Evolutionary conservation across 2,329 filamentous ascomycete genomes (phyloP), one percentile per base, ranked within the genome.

Genomic region (Talaromyces sp.): DNA sequence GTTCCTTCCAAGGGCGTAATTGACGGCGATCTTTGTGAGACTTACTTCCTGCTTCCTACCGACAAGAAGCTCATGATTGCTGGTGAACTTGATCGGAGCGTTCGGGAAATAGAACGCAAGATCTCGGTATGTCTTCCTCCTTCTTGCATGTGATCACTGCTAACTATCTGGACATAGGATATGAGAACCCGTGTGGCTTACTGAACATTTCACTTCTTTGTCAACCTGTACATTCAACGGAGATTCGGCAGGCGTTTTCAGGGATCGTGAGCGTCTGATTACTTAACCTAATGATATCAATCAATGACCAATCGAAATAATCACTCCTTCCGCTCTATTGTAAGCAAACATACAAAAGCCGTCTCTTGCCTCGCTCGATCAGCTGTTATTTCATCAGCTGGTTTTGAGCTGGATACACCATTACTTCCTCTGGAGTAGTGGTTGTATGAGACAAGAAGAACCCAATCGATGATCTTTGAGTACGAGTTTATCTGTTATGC

Each of bases 11-110:
- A 99, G 84, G 93, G 93, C 9, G 89, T 96, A 33, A 97, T 99
- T 72, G 95, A 99, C 78, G 95, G 95, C 33, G 95, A 99, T 79
- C 82, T 99, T 47, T 97, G 95, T 73, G 95, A 99, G 83, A 87
- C 93, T 70, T 99, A 92, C 79, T 87, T 92, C 66, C 81, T 95
- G 66, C 83, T 99, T 67, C 85, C 90, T 31, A 90, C 89, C 70
- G 94, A 97, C 73, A 93, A 92, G 83, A 97, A 97, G 84, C 89
- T 92, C 79, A 93, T 93, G 87, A 96, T 99, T 81, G 94, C 94
- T 2, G 93, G 86, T 60, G 94, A 98, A 78, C 79, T 98, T 70
- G 95, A 98, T 78, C 89, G 95, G 66, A 94, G 91, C 49, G 89
- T 97, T 63, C 83, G 92, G 71, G 92, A 98, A 79, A 95, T 99